phyloP scores from a whole-genome alignment of 441 rosid species.

The Biscutella laevigata region DNA sequence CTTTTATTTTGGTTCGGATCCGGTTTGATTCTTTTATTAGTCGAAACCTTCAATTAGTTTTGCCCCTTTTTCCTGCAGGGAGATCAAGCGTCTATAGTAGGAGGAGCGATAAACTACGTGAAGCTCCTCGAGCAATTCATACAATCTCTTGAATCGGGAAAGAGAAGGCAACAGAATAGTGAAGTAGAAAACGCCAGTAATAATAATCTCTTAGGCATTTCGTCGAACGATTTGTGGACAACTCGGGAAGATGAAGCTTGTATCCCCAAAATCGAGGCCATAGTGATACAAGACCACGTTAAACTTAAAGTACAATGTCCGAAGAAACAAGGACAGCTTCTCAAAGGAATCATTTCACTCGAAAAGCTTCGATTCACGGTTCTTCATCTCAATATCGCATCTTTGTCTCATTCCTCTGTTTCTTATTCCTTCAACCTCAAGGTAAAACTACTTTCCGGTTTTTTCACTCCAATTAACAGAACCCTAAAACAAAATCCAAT shows the following conservation, averaged over 20 bases:
- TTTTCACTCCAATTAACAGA: background rate
- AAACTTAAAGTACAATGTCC: constrained; percentile 53
- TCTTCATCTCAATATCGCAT: constrained; percentile 66
- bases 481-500: background rate
- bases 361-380: constrained; percentile 62
- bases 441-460: constrained; percentile 32
- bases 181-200: constrained; percentile 15
- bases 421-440: constrained; percentile 77
- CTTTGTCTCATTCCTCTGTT: constrained; percentile 34
- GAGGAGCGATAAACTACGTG: constrained; percentile 77
- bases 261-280: constrained; percentile 53
- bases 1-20: too few relatives aligned
- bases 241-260: constrained; percentile 25
- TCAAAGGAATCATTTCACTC: constrained; percentile 57
- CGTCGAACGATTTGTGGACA: constrained; percentile 19
- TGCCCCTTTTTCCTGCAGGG: constrained; percentile 50
- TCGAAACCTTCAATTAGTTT: too few relatives aligned
- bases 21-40: too few relatives aligned
- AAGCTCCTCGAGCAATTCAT: constrained; percentile 70
- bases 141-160: constrained; percentile 48
- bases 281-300: constrained; percentile 52
- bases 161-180: constrained; percentile 27
- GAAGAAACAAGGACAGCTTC: constrained; percentile 58
- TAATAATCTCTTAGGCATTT: constrained; percentile 21
- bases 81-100: constrained; percentile 78